phyloP scores from a whole-genome alignment of 2,329 filamentous ascomycete species.

The Trichoderma atrobrunneum region DNA sequence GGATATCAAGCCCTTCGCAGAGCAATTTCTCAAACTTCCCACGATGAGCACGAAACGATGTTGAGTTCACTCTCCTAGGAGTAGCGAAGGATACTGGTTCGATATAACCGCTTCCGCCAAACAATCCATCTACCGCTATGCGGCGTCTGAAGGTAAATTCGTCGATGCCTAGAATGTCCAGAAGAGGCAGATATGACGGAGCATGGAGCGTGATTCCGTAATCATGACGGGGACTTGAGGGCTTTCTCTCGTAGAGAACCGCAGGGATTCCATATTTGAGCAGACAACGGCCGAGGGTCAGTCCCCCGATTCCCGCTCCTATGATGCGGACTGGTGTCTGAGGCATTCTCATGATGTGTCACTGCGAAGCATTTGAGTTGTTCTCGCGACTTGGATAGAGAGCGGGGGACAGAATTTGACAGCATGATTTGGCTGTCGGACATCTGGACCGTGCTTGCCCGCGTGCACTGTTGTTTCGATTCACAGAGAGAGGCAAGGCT shows the following conservation, averaged over 20 bases:
- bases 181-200: neutral
- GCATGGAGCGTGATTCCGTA: neutral
- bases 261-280: neutral
- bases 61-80: neutral
- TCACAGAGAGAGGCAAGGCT: no score
- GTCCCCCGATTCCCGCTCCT: neutral
- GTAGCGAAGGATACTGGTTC: neutral
- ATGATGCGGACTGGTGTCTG: neutral
- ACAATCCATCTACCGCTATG: neutral
- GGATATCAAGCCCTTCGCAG: neutral
- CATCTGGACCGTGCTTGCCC: neutral
- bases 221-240: neutral
- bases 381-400: neutral
- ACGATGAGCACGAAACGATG: neutral
- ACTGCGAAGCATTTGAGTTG: neutral
- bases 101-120: neutral
- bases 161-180: neutral
- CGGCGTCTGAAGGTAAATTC: neutral
- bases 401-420: neutral
- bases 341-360: neutral
- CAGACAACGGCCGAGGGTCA: neutral
- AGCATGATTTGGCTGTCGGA: neutral
- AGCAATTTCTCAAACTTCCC: neutral
- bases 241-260: neutral
- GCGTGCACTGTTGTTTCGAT: neutral